Evolutionary conservation across 768 basidiomycete species (phyloP).

Genomic region (Omphalotus guepiniiformis): DNA sequence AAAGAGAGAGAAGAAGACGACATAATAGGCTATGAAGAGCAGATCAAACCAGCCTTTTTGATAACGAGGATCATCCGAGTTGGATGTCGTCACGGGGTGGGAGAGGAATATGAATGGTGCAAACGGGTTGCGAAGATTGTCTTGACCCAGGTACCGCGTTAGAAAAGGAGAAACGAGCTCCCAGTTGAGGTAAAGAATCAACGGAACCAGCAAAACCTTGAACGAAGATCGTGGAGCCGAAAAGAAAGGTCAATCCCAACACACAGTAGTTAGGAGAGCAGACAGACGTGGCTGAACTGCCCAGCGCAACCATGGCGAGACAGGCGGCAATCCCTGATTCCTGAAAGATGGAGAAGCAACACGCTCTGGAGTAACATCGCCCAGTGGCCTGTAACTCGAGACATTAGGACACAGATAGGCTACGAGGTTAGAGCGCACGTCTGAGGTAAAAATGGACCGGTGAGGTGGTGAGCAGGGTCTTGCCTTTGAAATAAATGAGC

Average conservation of each 20-base stretch:
- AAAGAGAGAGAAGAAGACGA: slow-evolving; percentile 67
- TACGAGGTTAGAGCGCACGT: slow-evolving; percentile 38
- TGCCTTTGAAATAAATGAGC: slow-evolving; percentile 28
- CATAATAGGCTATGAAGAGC: slow-evolving; percentile 57
- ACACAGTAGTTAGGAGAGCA: too few relatives aligned
- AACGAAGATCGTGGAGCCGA: slow-evolving; percentile 30
- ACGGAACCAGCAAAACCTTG: slow-evolving; percentile 39
- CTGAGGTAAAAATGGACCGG: slow-evolving; percentile 59
- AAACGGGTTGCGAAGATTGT: slow-evolving; percentile 50
- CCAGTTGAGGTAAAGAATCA: slow-evolving; percentile 43
- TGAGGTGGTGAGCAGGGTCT: slow-evolving; percentile 56
- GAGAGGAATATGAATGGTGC: slow-evolving; percentile 53
- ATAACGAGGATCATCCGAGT: slow-evolving; percentile 37
- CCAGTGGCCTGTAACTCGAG: slow-evolving; percentile 7
- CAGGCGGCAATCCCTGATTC: not conserved
- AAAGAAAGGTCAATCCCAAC: too few relatives aligned
- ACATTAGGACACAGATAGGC: not conserved
- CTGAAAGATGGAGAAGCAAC: not conserved
- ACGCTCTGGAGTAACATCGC: slow-evolving; percentile 5
- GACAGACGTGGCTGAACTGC: slow-evolving; percentile 17
- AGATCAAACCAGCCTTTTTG: slow-evolving; percentile 54
- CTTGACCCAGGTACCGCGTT: not conserved
- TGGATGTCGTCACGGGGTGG: slow-evolving; percentile 33
- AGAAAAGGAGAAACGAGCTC: slow-evolving; percentile 19
- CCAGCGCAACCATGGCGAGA: not conserved